A percentile compares a stretch with the other conserved stretches of the same genome.
Evolutionary conservation across 2,329 filamentous ascomycete species (phyloP).

Genomic region (Cladosporium sp.): DNA sequence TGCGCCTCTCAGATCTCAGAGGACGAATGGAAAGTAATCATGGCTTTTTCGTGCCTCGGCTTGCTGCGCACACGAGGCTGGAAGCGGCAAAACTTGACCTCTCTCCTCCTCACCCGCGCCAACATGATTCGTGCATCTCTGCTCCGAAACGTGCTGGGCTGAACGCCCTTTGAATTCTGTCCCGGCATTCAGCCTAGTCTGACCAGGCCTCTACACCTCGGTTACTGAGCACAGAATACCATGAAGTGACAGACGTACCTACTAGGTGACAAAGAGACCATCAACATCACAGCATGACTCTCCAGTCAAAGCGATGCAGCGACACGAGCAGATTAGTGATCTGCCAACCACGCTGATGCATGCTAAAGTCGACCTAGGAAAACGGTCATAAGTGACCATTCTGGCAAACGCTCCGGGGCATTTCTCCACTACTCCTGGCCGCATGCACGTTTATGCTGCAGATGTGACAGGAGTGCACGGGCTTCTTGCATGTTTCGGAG

Average conservation of each 20-base stretch:
- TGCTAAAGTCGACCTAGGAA: too few relatives aligned
- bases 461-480: neutral
- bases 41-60: neutral
- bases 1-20: neutral
- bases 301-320: too few relatives aligned
- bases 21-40: neutral
- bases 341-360: too few relatives aligned
- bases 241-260: neutral
- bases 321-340: too few relatives aligned
- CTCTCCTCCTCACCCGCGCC: neutral
- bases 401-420: too few relatives aligned
- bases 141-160: neutral
- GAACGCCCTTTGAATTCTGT: neutral
- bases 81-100: neutral
- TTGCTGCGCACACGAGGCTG: neutral
- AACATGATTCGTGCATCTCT: neutral
- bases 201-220: too few relatives aligned
- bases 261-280: too few relatives aligned
- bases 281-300: too few relatives aligned
- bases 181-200: neutral
- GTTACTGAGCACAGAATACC: too few relatives aligned
- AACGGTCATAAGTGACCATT: too few relatives aligned
- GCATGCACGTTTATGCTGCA: neutral
- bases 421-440: neutral
- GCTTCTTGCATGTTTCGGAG: neutral